phyloP scores from a whole-genome alignment of 345 rosid species.

The Camelina sativa region DNA sequence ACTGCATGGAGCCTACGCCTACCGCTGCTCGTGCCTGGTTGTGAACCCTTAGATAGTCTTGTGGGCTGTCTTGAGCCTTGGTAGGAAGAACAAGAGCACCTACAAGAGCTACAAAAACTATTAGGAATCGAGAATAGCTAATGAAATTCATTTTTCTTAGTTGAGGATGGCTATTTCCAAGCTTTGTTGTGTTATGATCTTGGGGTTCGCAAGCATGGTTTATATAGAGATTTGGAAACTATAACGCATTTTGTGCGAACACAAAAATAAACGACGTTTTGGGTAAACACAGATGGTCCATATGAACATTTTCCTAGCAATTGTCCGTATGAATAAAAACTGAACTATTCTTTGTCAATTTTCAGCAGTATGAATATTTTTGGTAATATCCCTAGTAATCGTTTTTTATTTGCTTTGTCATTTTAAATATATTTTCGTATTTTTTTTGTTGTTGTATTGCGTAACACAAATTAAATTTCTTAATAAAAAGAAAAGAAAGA shows the following conservation, averaged over 20 bases:
- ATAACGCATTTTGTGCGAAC: background rate
- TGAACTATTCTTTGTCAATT: background rate
- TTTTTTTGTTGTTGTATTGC: background rate
- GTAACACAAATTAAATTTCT: background rate
- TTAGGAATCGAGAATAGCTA: conserved; percentile 5
- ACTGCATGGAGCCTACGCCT: conserved; percentile 33
- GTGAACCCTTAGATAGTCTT: conserved; percentile 34
- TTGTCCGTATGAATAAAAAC: background rate
- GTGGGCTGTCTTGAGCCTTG: conserved; percentile 32
- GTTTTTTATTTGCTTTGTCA: background rate
- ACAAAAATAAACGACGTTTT: background rate
- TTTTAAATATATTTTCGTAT: background rate
- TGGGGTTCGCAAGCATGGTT: background rate
- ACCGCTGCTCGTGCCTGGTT: conserved; percentile 26
- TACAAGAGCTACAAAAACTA: conserved; percentile 16
- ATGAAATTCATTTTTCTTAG: conserved; percentile 4
- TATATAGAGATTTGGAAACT: conserved; percentile 10
- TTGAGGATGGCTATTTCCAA: background rate
- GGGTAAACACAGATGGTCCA: background rate
- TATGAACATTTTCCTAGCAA: background rate
- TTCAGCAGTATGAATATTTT: background rate
- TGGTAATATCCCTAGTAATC: background rate
- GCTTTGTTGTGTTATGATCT: conserved; percentile 26
- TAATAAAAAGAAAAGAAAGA: too few species aligned
- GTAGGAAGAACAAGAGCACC: conserved; percentile 33